phyloP scores from a whole-genome alignment of 192 early-diverging fungal genomes.

The Mortierella claussenii region DNA sequence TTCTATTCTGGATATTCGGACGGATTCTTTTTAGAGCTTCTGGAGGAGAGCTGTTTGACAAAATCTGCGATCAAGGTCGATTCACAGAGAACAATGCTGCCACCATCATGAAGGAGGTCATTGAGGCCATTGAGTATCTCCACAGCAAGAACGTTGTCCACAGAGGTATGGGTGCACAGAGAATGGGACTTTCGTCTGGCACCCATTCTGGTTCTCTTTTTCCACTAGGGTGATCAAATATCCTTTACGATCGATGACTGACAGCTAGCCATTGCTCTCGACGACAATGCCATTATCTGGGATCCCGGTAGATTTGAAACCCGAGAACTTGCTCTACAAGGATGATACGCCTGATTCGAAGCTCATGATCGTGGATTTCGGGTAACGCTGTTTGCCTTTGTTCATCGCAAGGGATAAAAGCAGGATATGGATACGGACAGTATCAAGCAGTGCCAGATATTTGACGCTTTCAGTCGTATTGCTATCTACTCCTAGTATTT shows the following conservation, averaged over 20 bases:
- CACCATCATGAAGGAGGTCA: constrained; percentile 75
- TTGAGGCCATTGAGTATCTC: constrained; percentile 84
- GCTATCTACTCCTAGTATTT: too few species aligned
- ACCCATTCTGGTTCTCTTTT: background rate
- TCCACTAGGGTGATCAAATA: too few species aligned
- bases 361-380: constrained; percentile 91
- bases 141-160: constrained; percentile 91
- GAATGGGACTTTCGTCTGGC: too few species aligned
- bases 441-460: too few species aligned
- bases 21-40: constrained; percentile 33
- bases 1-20: background rate
- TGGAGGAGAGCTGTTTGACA: constrained; percentile 91
- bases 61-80: constrained; percentile 79
- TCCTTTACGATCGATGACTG: too few species aligned
- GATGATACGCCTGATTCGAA: constrained; percentile 68
- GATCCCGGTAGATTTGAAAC: constrained; percentile 73
- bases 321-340: constrained; percentile 89
- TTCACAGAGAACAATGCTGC: constrained; percentile 88
- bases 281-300: too few species aligned
- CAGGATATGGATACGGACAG: too few species aligned
- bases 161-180: constrained; percentile 58
- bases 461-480: too few species aligned
- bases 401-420: too few species aligned
- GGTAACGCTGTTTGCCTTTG: too few species aligned
- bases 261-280: too few species aligned